A percentile compares a stretch with the other conserved stretches of the same genome.
These are phyloP conservation scores for Cryptomeria japonica DNA, from an alignment of 75 land plant species.

Conservation along the genomic window DNA sequence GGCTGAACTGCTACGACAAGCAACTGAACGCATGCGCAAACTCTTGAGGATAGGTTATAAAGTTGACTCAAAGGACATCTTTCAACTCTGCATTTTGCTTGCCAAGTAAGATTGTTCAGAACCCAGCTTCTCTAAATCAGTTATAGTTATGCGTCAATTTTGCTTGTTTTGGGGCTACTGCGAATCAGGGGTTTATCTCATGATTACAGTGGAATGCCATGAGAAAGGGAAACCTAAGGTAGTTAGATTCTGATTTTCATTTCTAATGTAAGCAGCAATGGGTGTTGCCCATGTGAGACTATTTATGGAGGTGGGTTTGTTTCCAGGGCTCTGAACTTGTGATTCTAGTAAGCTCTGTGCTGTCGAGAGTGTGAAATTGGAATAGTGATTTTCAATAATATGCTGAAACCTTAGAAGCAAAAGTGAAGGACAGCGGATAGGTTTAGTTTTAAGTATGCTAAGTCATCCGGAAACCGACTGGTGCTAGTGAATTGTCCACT, in stretches of 20 bases:
- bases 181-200: not conserved
- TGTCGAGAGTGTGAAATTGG: not conserved
- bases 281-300: not conserved
- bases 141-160: not conserved
- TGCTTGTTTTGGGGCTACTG: not conserved
- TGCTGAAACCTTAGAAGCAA: not conserved
- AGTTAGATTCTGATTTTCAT: not conserved
- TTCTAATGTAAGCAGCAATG: not conserved
- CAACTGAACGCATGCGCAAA: constrained; percentile 1
- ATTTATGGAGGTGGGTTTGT: not conserved
- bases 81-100: constrained; percentile 5
- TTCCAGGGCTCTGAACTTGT: not conserved
- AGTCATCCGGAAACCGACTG: not conserved
- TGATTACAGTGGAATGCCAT: not conserved
- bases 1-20: not conserved
- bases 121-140: no score
- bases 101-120: not conserved
- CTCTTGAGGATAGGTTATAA: not conserved
- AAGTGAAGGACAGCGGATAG: not conserved
- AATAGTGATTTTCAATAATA: not conserved
- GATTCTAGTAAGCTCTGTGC: not conserved
- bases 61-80: not conserved
- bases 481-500: not conserved
- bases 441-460: not conserved
- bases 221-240: not conserved